These are phyloP conservation scores for Chimonanthus salicifolius DNA, from an alignment of 164 flowering plant genomes.

Conservation along the genomic window DNA sequence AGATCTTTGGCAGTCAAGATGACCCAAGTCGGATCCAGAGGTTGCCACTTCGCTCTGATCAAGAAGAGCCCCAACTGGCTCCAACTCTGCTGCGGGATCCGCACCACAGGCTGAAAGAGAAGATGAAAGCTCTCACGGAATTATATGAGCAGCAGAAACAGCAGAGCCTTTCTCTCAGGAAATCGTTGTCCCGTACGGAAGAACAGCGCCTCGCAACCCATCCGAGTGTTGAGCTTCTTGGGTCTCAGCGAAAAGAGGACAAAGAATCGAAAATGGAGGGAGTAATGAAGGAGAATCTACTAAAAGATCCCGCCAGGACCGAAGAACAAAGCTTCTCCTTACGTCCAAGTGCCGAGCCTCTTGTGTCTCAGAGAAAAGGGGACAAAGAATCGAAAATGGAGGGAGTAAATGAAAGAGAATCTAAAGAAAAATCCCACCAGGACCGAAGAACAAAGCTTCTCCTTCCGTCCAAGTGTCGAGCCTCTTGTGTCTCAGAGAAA, in stretches of 20 bases:
- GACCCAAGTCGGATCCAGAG: conserved; percentile 24
- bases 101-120: conserved; percentile 84
- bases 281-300: conserved; percentile 45
- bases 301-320: conserved; percentile 9
- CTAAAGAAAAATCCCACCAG: conserved; percentile 14
- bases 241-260: conserved; percentile 28
- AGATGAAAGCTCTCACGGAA: conserved; percentile 76
- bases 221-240: conserved; percentile 41
- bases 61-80: conserved; percentile 26
- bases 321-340: conserved; percentile 30
- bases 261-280: conserved; percentile 9
- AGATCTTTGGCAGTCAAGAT: conserved; percentile 27
- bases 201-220: conserved; percentile 36
- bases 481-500: conserved; percentile 28
- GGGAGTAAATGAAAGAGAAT: conserved; percentile 43
- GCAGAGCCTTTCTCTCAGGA: conserved; percentile 40
- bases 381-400: conserved; percentile 15
- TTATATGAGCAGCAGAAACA: conserved; percentile 78
- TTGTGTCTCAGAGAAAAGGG: conserved; percentile 23
- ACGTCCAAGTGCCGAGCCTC: conserved; percentile 45
- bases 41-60: conserved; percentile 18
- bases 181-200: conserved; percentile 15
- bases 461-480: conserved; percentile 44
- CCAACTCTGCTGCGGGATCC: conserved; percentile 39
- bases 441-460: conserved; percentile 26